phyloP scores from a whole-genome alignment of 768 basidiomycete species.

The Suillus hirtellus region DNA sequence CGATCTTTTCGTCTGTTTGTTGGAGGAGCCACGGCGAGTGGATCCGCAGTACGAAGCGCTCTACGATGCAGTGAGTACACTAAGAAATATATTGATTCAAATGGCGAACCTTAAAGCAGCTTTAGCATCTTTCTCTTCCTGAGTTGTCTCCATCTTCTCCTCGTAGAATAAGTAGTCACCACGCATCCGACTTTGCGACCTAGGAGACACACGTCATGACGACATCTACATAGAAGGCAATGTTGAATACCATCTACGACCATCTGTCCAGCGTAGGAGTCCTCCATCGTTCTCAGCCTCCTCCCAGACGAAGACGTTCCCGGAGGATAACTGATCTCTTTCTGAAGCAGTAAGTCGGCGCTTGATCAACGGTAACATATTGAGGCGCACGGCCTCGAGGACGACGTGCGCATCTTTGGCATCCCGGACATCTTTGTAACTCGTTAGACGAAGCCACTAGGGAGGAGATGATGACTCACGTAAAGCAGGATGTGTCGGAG shows the following conservation, averaged over 20 bases:
- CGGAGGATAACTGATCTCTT: constrained; percentile 66
- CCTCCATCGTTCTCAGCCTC: constrained; percentile 76
- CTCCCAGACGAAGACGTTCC: constrained; percentile 85
- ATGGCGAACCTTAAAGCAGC: constrained; percentile 64
- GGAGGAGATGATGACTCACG: constrained; percentile 23
- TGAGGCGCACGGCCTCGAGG: constrained; percentile 73
- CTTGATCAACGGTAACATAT: constrained; percentile 68
- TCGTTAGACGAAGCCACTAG: constrained; percentile 2
- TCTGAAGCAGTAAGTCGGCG: constrained; percentile 70
- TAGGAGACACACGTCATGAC: constrained; percentile 28
- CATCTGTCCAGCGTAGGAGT: constrained; percentile 76
- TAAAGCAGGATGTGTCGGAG: constrained; percentile 32
- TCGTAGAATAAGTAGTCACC: constrained; percentile 84
- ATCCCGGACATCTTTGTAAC: constrained; percentile 64
- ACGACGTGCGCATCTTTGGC: constrained; percentile 78
- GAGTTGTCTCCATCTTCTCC: constrained; percentile 78
- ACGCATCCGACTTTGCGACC: constrained; percentile 85
- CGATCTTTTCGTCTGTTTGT: constrained; percentile 73
- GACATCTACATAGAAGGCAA: background rate
- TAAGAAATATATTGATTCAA: constrained; percentile 13
- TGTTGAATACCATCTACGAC: constrained; percentile 62
- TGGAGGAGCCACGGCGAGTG: constrained; percentile 54
- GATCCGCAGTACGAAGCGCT: constrained; percentile 61
- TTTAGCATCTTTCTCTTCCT: constrained; percentile 77
- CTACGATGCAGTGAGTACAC: constrained; percentile 31